Conservation (phyloP, 192 early-diverging fungal genomes). For the Umbelopsis isabellina region DNA sequence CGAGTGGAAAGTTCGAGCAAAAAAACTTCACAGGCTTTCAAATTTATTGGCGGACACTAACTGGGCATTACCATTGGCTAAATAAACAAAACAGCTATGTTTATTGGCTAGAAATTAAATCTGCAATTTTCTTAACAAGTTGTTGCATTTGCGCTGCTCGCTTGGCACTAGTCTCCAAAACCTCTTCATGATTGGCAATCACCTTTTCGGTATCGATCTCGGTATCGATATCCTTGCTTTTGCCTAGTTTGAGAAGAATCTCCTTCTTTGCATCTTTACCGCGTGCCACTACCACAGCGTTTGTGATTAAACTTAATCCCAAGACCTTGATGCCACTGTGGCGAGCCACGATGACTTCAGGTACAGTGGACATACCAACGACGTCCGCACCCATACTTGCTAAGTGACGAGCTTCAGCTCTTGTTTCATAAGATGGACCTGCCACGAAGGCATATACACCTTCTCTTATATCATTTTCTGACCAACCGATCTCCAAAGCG, state of each 20-base stretch:
- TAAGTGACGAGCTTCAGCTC: conserved; percentile 80
- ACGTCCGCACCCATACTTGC: conserved; percentile 73
- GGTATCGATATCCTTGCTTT: conserved; percentile 31
- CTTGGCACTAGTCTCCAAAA: conserved; percentile 59
- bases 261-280: conserved; percentile 50
- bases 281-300: conserved; percentile 52
- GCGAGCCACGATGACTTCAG: conserved; percentile 86
- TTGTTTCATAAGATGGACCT: conserved; percentile 93
- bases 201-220: conserved; percentile 43
- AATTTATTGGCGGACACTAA: too few relatives aligned
- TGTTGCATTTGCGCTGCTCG: conserved; percentile 62
- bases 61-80: not conserved
- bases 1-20: conserved; percentile 15
- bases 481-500: conserved; percentile 50
- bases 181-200: conserved; percentile 70
- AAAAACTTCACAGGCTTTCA: not conserved
- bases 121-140: conserved; percentile 52
- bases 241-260: conserved; percentile 20
- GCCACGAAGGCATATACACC: conserved; percentile 82
- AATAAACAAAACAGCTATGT: not conserved
- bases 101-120: conserved; percentile 31
- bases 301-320: conserved; percentile 82
- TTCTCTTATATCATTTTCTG: conserved; percentile 64
- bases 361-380: conserved; percentile 89
- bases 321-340: conserved; percentile 84